A percentile compares a stretch with the other conserved stretches of the same genome.
Conservation (phyloP, 768 basidiomycete genomes). For the Mycena capillaripes region DNA sequence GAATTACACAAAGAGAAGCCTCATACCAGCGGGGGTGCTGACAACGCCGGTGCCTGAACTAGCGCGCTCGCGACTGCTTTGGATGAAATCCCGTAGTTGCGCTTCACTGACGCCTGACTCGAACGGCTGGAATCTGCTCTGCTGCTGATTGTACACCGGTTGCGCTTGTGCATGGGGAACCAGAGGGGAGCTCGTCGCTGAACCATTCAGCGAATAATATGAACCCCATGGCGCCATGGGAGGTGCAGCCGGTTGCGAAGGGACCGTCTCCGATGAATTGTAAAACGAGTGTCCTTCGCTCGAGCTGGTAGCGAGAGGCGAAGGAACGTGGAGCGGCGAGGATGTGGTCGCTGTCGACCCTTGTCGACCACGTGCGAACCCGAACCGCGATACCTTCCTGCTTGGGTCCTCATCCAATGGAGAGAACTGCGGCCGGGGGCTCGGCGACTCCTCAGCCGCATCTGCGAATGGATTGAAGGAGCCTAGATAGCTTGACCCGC, state of each 20-base stretch:
- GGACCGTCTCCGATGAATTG: constrained; percentile 48
- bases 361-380: constrained; percentile 82
- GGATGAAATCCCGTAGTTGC: constrained; percentile 82
- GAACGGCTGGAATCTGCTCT: constrained; percentile 69
- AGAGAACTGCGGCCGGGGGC: constrained; percentile 52
- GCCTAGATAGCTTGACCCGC: constrained; percentile 72
- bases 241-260: constrained; percentile 49
- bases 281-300: constrained; percentile 66
- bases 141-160: constrained; percentile 50
- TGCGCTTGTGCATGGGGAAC: constrained; percentile 62
- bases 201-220: constrained; percentile 57
- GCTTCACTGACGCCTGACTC: constrained; percentile 76
- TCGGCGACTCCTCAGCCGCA: constrained; percentile 58
- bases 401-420: constrained; percentile 70
- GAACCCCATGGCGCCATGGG: constrained; percentile 40
- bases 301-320: constrained; percentile 63
- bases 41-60: constrained; percentile 45
- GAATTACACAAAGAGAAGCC: constrained; percentile 56
- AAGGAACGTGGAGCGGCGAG: constrained; percentile 70
- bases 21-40: constrained; percentile 62
- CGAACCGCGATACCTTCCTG: constrained; percentile 84
- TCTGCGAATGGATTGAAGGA: constrained; percentile 89
- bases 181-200: constrained; percentile 60
- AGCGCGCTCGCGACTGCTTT: constrained; percentile 74
- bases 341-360: constrained; percentile 67